Base-by-base conservation (phyloP, 1,284 basidiomycete genomes). In the Anthracocystis walkeri region DNA sequence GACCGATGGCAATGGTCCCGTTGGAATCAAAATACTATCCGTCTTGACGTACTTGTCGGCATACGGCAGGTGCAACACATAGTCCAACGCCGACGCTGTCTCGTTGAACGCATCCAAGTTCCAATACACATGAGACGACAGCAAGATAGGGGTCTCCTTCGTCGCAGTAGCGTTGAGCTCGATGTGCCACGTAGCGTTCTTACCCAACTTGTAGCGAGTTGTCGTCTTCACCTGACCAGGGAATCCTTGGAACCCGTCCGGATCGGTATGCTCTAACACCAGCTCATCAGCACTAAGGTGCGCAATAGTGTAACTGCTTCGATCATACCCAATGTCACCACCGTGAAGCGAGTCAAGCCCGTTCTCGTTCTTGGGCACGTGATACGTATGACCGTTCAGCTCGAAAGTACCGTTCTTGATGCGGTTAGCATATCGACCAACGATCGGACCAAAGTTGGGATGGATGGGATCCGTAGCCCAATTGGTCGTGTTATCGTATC, bases 61-160 rank as follows among this genome's bases (percentile, higher is more conserved):
- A 40, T 75, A 67, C 6, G 79, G 79, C 66, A 82, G 59, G 57
- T 80, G 73, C 18, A 82, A 58, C 3, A 77, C 71, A 29, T 82
- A 67, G 57, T 81, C 76, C 7, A 82, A 57, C 38, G 66, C 75
- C 10, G 71, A 67, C 2, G 68, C 50, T 0, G 67, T 65, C 44
- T 65, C 74, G 23, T 63, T 68, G 58, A 80, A 82, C 1, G 77
- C 81, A 7, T 69, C 78, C 27, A 84, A 54, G 41, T 82, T 82
- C 81, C 81, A 84, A 63, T 84, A 85, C 29, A 77, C 76, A 46
- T 85, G 83, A 14, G 76, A 77, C 1, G 81, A 82, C 31, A 85
- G 78, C 63, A 84, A 61, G 55, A 85, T 71, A 3, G 84, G 83
- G 20, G 82, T 82, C 21, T 62, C 44, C 40, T 71, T 67, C 21